phyloP scores from a whole-genome alignment of 169 alveolate genomes.

The Cryptosporidium baileyi region DNA sequence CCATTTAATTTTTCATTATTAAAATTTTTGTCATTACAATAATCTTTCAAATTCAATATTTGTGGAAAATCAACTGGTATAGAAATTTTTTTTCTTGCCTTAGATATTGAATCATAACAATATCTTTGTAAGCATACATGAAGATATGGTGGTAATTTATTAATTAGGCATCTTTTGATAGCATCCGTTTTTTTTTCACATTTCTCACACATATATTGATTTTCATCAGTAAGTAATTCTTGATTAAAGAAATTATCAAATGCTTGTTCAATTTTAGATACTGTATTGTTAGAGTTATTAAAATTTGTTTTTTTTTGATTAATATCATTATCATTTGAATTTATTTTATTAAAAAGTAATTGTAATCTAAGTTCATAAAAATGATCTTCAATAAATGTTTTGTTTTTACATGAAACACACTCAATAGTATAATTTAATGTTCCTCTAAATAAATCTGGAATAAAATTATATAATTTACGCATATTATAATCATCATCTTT shows the following conservation, averaged over 20 bases:
- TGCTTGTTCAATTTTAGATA: constrained; percentile 20
- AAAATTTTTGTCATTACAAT: background rate
- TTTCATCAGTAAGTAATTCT: constrained; percentile 61
- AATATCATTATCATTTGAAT: background rate
- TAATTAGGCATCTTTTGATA: constrained; percentile 22
- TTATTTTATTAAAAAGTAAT: background rate
- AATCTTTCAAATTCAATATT: background rate
- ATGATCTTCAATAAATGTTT: constrained; percentile 55
- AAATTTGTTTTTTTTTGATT: background rate
- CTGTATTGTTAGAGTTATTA: background rate
- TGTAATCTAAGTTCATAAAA: constrained; percentile 65
- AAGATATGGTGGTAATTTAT: constrained; percentile 55
- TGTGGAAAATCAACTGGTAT: constrained; percentile 57
- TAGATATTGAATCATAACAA: constrained; percentile 33
- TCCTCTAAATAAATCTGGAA: constrained; percentile 58
- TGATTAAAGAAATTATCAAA: constrained; percentile 63
- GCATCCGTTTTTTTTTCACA: constrained; percentile 58
- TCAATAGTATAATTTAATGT: constrained; percentile 38
- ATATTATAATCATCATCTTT: background rate
- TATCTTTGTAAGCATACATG: constrained; percentile 64
- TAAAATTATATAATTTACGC: background rate
- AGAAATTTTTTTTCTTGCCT: constrained; percentile 49
- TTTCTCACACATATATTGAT: constrained; percentile 61
- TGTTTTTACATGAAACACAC: constrained; percentile 35
- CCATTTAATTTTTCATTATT: background rate